Evolutionary conservation across 768 basidiomycete species (phyloP).

Genomic region (Candolleomyces efflorescens): DNA sequence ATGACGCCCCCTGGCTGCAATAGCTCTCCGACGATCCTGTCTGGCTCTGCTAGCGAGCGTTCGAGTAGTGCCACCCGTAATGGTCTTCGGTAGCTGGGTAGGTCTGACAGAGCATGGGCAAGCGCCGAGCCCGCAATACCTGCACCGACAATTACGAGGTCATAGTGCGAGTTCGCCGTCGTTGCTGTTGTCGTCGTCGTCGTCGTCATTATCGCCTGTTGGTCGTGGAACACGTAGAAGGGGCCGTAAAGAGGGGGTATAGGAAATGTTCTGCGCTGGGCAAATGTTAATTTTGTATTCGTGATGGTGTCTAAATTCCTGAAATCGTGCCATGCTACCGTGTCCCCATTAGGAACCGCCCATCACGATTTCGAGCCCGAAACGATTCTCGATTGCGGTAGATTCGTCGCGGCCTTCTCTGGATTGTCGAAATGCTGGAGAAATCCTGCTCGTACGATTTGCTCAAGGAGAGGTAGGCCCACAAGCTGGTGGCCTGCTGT

Average conservation of each 20-base stretch:
- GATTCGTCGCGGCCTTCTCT: slow-evolving; percentile 8
- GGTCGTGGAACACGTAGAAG: background rate
- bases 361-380: background rate
- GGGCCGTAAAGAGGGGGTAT: background rate
- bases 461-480: no score
- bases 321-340: slow-evolving; percentile 1
- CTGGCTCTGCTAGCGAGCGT: slow-evolving; percentile 87
- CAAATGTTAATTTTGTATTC: background rate
- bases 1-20: slow-evolving; percentile 89
- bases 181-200: slow-evolving; percentile 7
- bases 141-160: slow-evolving; percentile 87
- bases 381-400: slow-evolving; percentile 3
- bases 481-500: no score
- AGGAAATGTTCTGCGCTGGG: background rate
- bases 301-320: slow-evolving; percentile 5
- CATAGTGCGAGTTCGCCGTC: slow-evolving; percentile 38
- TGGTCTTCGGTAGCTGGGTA: slow-evolving; percentile 44
- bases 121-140: slow-evolving; percentile 88
- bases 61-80: slow-evolving; percentile 84
- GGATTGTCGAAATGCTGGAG: background rate
- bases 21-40: slow-evolving; percentile 96
- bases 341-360: slow-evolving; percentile 2
- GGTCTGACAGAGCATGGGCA: slow-evolving; percentile 75
- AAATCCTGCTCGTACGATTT: background rate
- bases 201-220: background rate